Evolutionary conservation across 257 asterid species (phyloP).

Genomic region (Prunella vulgaris): DNA sequence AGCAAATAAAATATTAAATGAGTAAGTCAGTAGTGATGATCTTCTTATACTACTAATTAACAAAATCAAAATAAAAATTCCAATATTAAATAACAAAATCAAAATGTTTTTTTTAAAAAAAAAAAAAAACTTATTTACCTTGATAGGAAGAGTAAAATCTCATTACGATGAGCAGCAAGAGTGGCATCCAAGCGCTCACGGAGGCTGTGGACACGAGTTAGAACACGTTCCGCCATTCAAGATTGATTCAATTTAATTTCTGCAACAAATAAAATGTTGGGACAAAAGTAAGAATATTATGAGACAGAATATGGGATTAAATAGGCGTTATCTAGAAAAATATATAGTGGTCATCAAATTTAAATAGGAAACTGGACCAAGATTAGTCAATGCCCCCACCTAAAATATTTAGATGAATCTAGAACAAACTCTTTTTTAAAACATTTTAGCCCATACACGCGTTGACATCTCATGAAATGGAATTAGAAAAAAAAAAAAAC

Average conservation of each 20-base stretch:
- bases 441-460: neutral
- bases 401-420: conserved; percentile 12
- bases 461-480: neutral
- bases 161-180: conserved; percentile 74
- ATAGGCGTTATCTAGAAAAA: conserved; percentile 20
- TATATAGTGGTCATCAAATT: neutral
- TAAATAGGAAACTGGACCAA: conserved; percentile 6
- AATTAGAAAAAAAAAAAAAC: neutral
- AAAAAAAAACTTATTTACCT: too few species aligned
- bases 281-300: neutral
- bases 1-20: too few species aligned
- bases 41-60: too few species aligned
- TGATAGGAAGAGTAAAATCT: conserved; percentile 57
- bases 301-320: neutral
- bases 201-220: conserved; percentile 88
- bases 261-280: conserved; percentile 9
- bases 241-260: neutral
- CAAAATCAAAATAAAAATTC: neutral
- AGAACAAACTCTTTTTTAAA: neutral
- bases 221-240: conserved; percentile 79
- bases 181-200: conserved; percentile 89
- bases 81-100: neutral
- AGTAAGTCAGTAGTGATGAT: too few species aligned
- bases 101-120: too few species aligned
- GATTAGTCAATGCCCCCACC: conserved; percentile 34